Percentiles rank a stretch among this genome's conserved stretches.
Conservation (phyloP, 257 asterid species). For the Przewalskia tangutica region DNA sequence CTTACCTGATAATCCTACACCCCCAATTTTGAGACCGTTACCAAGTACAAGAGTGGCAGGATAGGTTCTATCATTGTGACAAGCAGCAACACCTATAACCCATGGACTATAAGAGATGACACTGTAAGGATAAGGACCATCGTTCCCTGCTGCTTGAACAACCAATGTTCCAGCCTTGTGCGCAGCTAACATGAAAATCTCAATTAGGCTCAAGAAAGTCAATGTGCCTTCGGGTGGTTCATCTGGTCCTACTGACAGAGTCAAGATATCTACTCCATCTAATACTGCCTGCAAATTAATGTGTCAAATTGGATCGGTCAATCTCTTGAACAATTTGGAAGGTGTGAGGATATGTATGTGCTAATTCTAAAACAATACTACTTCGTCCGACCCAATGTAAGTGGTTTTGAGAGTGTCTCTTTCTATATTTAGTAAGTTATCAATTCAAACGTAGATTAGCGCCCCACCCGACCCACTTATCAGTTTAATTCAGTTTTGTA, state of each 20-base stretch:
- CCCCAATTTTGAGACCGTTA: slow-evolving; percentile 44
- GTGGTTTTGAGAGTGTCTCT: no score
- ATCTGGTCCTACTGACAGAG: slow-evolving; percentile 82
- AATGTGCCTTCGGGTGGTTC: slow-evolving; percentile 62
- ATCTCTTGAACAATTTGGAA: background rate
- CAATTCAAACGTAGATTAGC: no score
- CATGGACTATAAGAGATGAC: slow-evolving; percentile 87
- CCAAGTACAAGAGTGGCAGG: slow-evolving; percentile 78
- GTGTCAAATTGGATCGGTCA: background rate
- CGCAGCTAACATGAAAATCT: slow-evolving; percentile 75
- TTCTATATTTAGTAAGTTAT: no score
- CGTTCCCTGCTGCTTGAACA: slow-evolving; percentile 79
- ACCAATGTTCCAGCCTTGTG: slow-evolving; percentile 69
- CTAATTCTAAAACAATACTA: no score
- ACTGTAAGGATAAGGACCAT: slow-evolving; percentile 71
- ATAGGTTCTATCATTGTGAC: slow-evolving; percentile 63
- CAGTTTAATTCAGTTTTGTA: no score
- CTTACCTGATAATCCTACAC: slow-evolving; percentile 77
- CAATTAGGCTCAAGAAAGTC: slow-evolving; percentile 67
- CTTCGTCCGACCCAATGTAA: no score
- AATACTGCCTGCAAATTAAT: slow-evolving; percentile 54
- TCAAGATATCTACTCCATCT: slow-evolving; percentile 76
- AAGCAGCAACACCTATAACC: slow-evolving; percentile 68
- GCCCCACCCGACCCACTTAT: no score
- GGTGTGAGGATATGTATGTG: background rate